phyloP scores from a whole-genome alignment of 2,329 filamentous ascomycete genomes.

The Dactylella cylindrospora region DNA sequence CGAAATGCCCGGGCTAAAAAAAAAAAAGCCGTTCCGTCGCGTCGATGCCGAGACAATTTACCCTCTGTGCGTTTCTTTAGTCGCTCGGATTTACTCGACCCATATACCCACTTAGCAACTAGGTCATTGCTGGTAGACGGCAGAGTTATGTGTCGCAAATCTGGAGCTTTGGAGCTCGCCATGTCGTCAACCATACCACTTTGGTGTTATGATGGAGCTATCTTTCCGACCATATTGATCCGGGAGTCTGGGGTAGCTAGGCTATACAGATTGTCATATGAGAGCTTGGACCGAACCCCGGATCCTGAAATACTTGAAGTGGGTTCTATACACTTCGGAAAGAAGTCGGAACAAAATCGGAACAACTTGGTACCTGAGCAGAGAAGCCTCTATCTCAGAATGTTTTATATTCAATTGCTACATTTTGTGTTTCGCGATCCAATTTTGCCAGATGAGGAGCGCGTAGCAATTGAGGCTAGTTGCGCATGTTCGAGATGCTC shows the following conservation, averaged over 20 bases:
- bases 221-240: conserved; percentile 42
- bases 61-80: conserved; percentile 42
- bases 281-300: conserved; percentile 20
- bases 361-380: too few relatives aligned
- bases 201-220: conserved; percentile 33
- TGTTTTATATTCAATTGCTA: too few relatives aligned
- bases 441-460: too few relatives aligned
- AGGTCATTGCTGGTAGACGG: conserved; percentile 38
- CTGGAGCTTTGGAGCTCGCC: conserved; percentile 39
- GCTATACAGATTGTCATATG: conserved; percentile 9
- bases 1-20: conserved; percentile 17
- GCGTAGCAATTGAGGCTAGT: too few relatives aligned
- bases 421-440: too few relatives aligned
- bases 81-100: conserved; percentile 43
- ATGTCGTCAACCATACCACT: conserved; percentile 28
- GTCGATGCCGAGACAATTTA: conserved; percentile 37
- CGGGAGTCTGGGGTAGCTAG: conserved; percentile 38
- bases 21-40: conserved; percentile 27
- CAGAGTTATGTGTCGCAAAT: conserved; percentile 32
- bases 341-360: too few relatives aligned
- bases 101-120: conserved; percentile 35
- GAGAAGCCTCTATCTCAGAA: too few relatives aligned
- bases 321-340: too few relatives aligned
- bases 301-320: too few relatives aligned
- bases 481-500: too few relatives aligned